phyloP scores from a whole-genome alignment of 2,329 filamentous ascomycete species.

The Penicillium sp. region DNA sequence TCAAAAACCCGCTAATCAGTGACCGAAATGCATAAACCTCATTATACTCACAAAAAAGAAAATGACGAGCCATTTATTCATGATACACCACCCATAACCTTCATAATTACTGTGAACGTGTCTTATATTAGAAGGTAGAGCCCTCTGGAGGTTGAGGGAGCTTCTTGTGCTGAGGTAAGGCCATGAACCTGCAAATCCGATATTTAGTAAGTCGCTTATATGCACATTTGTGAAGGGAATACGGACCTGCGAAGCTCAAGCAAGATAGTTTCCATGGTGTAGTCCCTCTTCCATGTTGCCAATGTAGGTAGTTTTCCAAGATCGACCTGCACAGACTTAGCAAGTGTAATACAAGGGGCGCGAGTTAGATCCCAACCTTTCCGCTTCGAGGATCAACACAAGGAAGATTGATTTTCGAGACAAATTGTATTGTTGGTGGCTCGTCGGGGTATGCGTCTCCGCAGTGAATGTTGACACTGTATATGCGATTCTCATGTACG shows the following conservation, averaged over 20 bases:
- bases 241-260: constrained; percentile 75
- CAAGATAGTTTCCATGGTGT: constrained; percentile 90
- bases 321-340: constrained; percentile 60
- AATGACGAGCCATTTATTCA: constrained; percentile 19
- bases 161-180: constrained; percentile 86
- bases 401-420: constrained; percentile 93
- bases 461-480: constrained; percentile 96
- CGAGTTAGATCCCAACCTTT: constrained; percentile 47
- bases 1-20: constrained; percentile 28
- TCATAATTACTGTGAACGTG: constrained; percentile 5
- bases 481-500: constrained; percentile 97
- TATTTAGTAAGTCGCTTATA: constrained; percentile 18
- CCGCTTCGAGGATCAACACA: constrained; percentile 81
- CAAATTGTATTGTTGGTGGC: constrained; percentile 86
- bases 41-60: constrained; percentile 4
- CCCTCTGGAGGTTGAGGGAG: constrained; percentile 90
- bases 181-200: constrained; percentile 73
- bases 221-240: constrained; percentile 13
- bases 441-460: constrained; percentile 82
- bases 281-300: constrained; percentile 84
- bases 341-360: background rate
- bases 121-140: constrained; percentile 51
- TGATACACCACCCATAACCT: constrained; percentile 18
- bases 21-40: constrained; percentile 31
- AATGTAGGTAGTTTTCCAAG: constrained; percentile 78